phyloP scores from a whole-genome alignment of 768 basidiomycete species.

The Asterophora lycoperdoides region DNA sequence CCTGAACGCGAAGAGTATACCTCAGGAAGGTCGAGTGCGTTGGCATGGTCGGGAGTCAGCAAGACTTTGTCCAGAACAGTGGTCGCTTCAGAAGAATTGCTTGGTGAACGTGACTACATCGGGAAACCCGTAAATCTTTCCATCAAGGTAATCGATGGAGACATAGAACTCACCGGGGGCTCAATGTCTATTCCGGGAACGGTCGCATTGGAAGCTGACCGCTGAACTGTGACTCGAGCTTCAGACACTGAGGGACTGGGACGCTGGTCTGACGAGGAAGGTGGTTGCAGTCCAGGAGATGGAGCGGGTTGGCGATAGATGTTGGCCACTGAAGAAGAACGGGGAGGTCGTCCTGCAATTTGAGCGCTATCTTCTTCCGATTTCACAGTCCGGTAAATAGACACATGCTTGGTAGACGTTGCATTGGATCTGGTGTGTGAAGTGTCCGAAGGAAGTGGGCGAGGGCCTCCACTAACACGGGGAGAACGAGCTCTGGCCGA shows the following conservation, averaged over 20 bases:
- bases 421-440: conserved; percentile 12
- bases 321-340: conserved; percentile 12
- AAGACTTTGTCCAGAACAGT: conserved; percentile 35
- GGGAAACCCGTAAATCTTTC: neutral
- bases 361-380: conserved; percentile 8
- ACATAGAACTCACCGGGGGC: conserved; percentile 37
- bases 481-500: conserved; percentile 7
- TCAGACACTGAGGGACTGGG: conserved; percentile 16
- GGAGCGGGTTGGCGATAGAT: conserved; percentile 1
- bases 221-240: conserved; percentile 21
- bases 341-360: conserved; percentile 14
- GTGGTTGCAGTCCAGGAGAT: neutral
- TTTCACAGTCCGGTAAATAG: neutral
- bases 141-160: neutral
- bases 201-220: conserved; percentile 28
- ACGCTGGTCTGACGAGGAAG: no score
- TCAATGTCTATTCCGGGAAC: conserved; percentile 42
- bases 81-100: conserved; percentile 28
- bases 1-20: conserved; percentile 9
- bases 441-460: conserved; percentile 30
- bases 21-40: conserved; percentile 16
- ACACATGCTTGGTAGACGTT: neutral
- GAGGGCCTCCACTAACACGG: conserved; percentile 14
- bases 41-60: conserved; percentile 40
- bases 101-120: conserved; percentile 39